Conservation (phyloP, 495 filamentous ascomycete species). For the Penicillium verhagenii region DNA sequence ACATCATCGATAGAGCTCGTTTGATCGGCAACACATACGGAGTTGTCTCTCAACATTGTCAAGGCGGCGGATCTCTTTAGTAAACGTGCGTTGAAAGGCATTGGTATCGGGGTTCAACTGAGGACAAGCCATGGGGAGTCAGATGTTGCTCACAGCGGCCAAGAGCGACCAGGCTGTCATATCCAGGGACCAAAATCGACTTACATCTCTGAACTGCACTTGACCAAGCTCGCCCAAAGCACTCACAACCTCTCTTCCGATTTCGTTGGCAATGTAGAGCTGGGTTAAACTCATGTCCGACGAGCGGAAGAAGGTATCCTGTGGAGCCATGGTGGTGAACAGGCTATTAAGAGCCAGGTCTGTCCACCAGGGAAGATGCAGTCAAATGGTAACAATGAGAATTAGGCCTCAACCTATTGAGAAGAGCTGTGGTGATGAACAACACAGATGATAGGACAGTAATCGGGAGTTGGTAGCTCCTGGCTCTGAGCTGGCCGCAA, state of each 20-base stretch:
- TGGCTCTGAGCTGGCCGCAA: constrained; percentile 22
- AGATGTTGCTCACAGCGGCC: constrained; percentile 2
- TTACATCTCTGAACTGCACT: constrained; percentile 95
- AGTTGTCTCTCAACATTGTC: constrained; percentile 98
- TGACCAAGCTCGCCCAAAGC: constrained; percentile 93
- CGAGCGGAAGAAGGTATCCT: constrained; percentile 98
- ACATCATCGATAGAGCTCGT: neutral
- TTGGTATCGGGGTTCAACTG: constrained; percentile 89
- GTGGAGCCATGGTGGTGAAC: constrained; percentile 45
- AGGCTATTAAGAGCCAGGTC: constrained; percentile 28
- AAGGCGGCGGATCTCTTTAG: constrained; percentile 91
- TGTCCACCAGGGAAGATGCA: constrained; percentile 24
- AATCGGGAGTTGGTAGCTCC: constrained; percentile 11
- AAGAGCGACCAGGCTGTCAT: neutral
- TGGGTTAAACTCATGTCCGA: constrained; percentile 99
- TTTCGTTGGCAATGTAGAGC: constrained; percentile 98
- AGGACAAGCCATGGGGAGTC: constrained; percentile 11
- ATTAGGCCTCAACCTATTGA: neutral
- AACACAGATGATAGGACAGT: constrained; percentile 14
- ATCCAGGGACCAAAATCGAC: constrained; percentile 28
- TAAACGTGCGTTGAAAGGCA: constrained; percentile 96
- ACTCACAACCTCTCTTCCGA: constrained; percentile 94
- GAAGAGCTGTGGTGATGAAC: constrained; percentile 10
- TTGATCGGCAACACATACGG: constrained; percentile 54
- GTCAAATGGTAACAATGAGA: constrained; percentile 6